These are phyloP conservation scores for Sarocladiaceae sp. DNA, from an alignment of 2,329 filamentous ascomycete species.

Conservation along the genomic window DNA sequence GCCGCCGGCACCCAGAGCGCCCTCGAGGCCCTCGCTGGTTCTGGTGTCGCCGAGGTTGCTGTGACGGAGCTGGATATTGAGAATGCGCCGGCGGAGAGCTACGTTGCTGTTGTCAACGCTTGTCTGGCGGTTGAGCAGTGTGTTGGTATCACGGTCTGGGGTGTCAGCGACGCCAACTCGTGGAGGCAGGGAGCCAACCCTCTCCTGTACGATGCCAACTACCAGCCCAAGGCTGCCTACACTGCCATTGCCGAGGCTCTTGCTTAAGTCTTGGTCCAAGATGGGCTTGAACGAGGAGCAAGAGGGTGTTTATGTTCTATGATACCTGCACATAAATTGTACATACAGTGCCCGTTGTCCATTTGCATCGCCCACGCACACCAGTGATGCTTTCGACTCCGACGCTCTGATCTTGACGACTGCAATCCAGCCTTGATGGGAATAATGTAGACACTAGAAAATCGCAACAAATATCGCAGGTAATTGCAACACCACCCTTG, in stretches of 20 bases:
- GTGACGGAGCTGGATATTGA: slow-evolving; percentile 65
- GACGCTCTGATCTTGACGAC: too few species aligned
- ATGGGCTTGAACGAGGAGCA: too few species aligned
- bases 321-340: too few species aligned
- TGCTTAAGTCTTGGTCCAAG: background rate
- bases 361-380: too few species aligned
- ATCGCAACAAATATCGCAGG: too few species aligned
- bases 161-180: slow-evolving; percentile 40
- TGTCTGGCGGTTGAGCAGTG: slow-evolving; percentile 54
- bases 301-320: too few species aligned
- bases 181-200: slow-evolving; percentile 45
- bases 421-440: too few species aligned
- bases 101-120: slow-evolving; percentile 49
- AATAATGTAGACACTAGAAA: too few species aligned
- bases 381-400: too few species aligned
- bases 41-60: slow-evolving; percentile 50
- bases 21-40: slow-evolving; percentile 44
- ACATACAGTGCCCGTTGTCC: too few species aligned
- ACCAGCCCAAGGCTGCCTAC: slow-evolving; percentile 43
- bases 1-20: slow-evolving; percentile 40
- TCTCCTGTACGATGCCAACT: slow-evolving; percentile 47
- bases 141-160: slow-evolving; percentile 61
- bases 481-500: too few species aligned
- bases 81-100: slow-evolving; percentile 49
- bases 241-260: slow-evolving; percentile 23